A percentile compares a stretch with the other conserved stretches of the same genome.
These are phyloP conservation scores for Waltergamsia citrina DNA, from an alignment of 2,329 filamentous ascomycete species.

Conservation along the genomic window DNA sequence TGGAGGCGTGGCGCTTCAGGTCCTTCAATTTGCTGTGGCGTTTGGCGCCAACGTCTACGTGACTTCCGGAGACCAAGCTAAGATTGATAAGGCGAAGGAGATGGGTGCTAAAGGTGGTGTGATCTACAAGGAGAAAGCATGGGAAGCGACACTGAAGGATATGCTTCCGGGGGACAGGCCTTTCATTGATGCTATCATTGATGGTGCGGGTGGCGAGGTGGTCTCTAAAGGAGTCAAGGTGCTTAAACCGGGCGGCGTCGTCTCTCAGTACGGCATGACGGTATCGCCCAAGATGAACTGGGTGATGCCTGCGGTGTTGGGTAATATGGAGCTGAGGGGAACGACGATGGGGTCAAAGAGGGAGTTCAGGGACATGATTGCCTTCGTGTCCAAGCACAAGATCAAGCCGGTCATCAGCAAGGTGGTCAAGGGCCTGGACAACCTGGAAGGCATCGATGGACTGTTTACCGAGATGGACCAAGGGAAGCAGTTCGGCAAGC, in stretches of 20 bases:
- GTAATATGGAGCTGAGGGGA: conserved; percentile 79
- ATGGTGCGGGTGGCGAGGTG: conserved; percentile 83
- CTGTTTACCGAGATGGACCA: conserved; percentile 85
- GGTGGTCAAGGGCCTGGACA: conserved; percentile 62
- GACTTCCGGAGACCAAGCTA: conserved; percentile 63
- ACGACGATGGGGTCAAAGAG: conserved; percentile 84
- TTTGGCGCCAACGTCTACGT: conserved; percentile 73
- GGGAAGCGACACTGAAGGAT: conserved; percentile 66
- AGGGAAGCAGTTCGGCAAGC: conserved; percentile 82
- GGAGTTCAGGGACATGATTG: conserved; percentile 87
- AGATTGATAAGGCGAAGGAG: conserved; percentile 61
- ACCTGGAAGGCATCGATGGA: conserved; percentile 68
- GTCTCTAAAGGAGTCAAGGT: conserved; percentile 58
- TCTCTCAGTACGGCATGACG: conserved; percentile 89
- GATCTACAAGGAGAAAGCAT: conserved; percentile 65
- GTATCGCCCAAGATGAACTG: conserved; percentile 77
- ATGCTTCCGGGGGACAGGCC: conserved; percentile 56
- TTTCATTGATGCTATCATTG: conserved; percentile 74
- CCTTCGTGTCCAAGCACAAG: conserved; percentile 64
- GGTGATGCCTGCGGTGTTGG: conserved; percentile 72
- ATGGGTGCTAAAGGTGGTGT: conserved; percentile 79
- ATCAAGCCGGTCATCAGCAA: conserved; percentile 72
- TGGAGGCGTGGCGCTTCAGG: conserved; percentile 80
- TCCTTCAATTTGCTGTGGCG: conserved; percentile 68
- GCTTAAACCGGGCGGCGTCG: conserved; percentile 74